These are phyloP conservation scores for Eucalyptus rudis DNA, from an alignment of 345 rosid species.

Conservation along the genomic window DNA sequence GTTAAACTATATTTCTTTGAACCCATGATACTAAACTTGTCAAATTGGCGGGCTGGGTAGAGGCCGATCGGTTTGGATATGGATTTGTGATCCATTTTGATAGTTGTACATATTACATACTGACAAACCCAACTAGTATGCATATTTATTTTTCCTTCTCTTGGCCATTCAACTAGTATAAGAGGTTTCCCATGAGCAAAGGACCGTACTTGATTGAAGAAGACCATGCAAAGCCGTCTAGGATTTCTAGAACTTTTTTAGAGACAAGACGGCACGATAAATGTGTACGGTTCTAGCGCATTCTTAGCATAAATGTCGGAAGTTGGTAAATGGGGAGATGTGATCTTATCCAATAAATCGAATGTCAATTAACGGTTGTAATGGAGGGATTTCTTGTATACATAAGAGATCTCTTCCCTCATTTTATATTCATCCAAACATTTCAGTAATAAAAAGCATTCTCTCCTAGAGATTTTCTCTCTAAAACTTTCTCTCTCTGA, in stretches of 20 bases:
- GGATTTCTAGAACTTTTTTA: neutral
- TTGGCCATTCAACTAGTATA: no score
- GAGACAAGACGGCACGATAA: neutral
- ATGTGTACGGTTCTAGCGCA: neutral
- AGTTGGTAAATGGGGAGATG: neutral
- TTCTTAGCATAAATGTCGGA: neutral
- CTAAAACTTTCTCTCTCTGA: no score
- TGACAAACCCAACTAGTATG: fast-evolving
- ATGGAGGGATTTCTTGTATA: neutral
- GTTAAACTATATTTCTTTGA: neutral
- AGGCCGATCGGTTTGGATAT: neutral
- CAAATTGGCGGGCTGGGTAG: fast-evolving
- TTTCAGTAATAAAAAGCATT: no score
- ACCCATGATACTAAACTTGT: neutral
- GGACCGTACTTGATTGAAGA: neutral
- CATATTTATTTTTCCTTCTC: no score
- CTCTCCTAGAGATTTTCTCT: fast-evolving
- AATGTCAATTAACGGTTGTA: neutral
- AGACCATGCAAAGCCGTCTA: neutral
- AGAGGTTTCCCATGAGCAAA: no score
- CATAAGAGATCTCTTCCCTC: no score
- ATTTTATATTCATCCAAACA: no score
- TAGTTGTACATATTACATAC: no score
- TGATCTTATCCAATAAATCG: fast-evolving
- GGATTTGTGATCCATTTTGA: neutral